phyloP scores from a whole-genome alignment of 164 flowering plant genomes.

The Kalanchoe fedtschenkoi region DNA sequence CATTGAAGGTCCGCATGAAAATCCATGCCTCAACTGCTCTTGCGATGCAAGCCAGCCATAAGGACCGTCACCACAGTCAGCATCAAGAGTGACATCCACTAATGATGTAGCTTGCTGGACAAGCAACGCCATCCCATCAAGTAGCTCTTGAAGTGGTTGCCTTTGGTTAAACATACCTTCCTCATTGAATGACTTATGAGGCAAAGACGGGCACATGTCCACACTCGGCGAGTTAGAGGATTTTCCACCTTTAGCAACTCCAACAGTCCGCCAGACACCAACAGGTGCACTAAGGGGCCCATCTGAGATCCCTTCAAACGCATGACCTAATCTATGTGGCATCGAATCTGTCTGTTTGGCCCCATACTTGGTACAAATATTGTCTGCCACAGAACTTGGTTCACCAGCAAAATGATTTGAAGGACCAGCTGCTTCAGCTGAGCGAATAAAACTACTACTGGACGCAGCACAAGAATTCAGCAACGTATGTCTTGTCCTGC shows the following conservation, averaged over 20 bases:
- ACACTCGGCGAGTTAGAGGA: slow-evolving; percentile 34
- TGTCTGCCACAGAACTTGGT: slow-evolving; percentile 35
- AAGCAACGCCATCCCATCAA: slow-evolving; percentile 77
- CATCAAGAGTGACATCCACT: slow-evolving; percentile 85
- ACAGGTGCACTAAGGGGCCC: slow-evolving; percentile 65
- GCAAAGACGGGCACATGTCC: slow-evolving; percentile 40
- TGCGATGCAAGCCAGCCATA: slow-evolving; percentile 94
- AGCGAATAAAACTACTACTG: slow-evolving; percentile 24
- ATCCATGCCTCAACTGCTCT: slow-evolving; percentile 85
- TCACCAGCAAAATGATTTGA: slow-evolving; percentile 45
- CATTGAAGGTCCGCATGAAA: slow-evolving; percentile 89
- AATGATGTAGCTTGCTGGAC: slow-evolving; percentile 94
- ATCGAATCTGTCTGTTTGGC: slow-evolving; percentile 60
- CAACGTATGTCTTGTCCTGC: slow-evolving; percentile 65
- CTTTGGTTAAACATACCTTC: slow-evolving; percentile 60
- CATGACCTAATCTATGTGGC: slow-evolving; percentile 84
- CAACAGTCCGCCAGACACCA: slow-evolving; percentile 97
- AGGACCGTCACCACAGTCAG: slow-evolving; percentile 76
- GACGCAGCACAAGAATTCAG: slow-evolving; percentile 29
- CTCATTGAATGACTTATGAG: slow-evolving; percentile 49
- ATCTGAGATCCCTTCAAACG: slow-evolving; percentile 66
- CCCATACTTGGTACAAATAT: slow-evolving; percentile 40
- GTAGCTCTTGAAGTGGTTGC: slow-evolving; percentile 84
- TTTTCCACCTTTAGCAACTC: slow-evolving; percentile 61
- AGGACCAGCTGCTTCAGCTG: slow-evolving; percentile 21